Conservation (phyloP, 2,329 filamentous ascomycete species). For the Huntiella abstrusa region DNA sequence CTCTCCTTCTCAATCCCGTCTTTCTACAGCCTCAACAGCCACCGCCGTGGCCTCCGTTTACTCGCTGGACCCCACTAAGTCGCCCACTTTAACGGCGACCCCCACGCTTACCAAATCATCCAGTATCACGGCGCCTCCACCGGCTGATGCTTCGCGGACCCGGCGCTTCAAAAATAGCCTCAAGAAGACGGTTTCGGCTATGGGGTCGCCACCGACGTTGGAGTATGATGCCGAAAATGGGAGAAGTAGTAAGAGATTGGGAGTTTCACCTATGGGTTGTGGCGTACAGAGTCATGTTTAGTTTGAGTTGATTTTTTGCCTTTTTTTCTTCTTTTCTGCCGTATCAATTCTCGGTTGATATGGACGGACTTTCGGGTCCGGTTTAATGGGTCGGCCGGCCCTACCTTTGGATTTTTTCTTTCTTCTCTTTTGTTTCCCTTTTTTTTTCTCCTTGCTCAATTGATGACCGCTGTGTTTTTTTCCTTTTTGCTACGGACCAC, state of each 20-base stretch:
- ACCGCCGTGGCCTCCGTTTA: slow-evolving; percentile 4
- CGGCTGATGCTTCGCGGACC: slow-evolving; percentile 6
- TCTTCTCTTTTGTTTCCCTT: slow-evolving; percentile 1
- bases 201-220: slow-evolving; percentile 12
- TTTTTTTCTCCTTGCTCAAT: neutral
- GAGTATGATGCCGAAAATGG: slow-evolving; percentile 12
- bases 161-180: slow-evolving; percentile 9
- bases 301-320: neutral
- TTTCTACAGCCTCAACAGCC: slow-evolving; percentile 5
- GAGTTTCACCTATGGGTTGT: slow-evolving; percentile 11
- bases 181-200: slow-evolving; percentile 12
- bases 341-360: neutral
- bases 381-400: neutral
- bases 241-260: slow-evolving; percentile 10
- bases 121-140: neutral
- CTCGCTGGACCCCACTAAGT: neutral
- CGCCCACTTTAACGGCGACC: neutral
- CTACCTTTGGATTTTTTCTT: neutral
- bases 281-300: slow-evolving; percentile 10
- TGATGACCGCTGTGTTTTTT: neutral
- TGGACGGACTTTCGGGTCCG: neutral
- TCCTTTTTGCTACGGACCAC: slow-evolving; percentile 2
- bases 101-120: neutral
- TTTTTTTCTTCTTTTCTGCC: neutral
- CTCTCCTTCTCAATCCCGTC: neutral